Base-by-base conservation (phyloP, 2,329 filamentous ascomycete species). In the Keithomyces neogunnii region DNA sequence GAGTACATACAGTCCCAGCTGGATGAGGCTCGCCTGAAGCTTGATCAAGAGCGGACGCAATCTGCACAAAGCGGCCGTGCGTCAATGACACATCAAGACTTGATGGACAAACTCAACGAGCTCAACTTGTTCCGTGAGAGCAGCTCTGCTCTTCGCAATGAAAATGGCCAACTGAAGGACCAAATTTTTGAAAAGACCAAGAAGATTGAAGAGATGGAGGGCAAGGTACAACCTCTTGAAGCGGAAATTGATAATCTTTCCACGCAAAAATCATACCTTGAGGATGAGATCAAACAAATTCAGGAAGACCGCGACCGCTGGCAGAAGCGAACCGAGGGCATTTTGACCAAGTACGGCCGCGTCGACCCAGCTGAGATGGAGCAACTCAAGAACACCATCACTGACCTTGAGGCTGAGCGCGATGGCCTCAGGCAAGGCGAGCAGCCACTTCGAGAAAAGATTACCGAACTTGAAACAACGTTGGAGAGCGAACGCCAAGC, bases 91-190 rank as follows among this genome's bases (percentile, higher is more conserved):
- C 89, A 96, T 63, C 89, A 88, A 63, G 90, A 95, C 61, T 78
- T 99, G 4, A 90, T 96, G 82, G 85, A 95, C 57, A 96, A 95
- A 57, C 80, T 99, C 54, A 93, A 95, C 62, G 90, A 99, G 68
- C 81, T 99, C 53, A 99, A 99, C 61, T 76, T 96, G 13, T 95
- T 95, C 75, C 87, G 93, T 9, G 93, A 99, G 70, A 96, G 91
- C 72, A 96, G 88, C 60, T 88, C 88, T 51, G 93, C 92, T 1
- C 77, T 99, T 13, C 88, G 95, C 43, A 89, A 88, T 59, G 91
- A 99, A 65, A 84, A 88, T 54, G 82, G 86, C 51, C 85, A 90
- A 60, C 82, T 89, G 2, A 88, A 93, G 59, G 76, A 83, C 10
- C 84, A 89, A 57, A 76, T 96, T 29, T 73, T 81, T 0, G 85